Evolutionary conservation across 192 early-diverging fungal species (phyloP).

Genomic region (Backusella australiensis): DNA sequence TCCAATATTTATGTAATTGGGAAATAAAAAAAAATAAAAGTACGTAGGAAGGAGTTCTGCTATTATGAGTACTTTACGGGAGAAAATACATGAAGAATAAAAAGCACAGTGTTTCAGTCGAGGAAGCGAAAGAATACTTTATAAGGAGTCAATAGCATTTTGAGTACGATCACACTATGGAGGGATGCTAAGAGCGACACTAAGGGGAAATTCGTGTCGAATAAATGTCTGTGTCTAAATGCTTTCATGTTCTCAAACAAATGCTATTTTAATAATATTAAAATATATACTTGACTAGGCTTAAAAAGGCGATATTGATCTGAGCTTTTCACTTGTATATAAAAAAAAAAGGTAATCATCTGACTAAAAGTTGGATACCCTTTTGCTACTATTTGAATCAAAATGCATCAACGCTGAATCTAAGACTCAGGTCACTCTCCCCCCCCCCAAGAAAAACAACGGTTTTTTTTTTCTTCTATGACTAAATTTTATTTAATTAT

Average conservation of each 20-base stretch:
- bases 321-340: not conserved
- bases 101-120: not conserved
- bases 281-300: not conserved
- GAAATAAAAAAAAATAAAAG: not conserved
- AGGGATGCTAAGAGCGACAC: not conserved
- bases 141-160: not conserved
- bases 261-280: not conserved
- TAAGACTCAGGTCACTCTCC: not conserved
- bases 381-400: not conserved
- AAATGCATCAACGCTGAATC: not conserved
- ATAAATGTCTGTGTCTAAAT: not conserved
- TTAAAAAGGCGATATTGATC: conserved; percentile 2
- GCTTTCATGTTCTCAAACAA: not conserved
- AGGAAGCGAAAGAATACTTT: not conserved
- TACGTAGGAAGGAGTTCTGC: not conserved
- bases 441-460: not conserved
- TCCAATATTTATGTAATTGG: not conserved
- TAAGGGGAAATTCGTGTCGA: not conserved
- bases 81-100: not conserved
- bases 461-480: not conserved
- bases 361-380: not conserved
- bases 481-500: not conserved
- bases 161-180: not conserved
- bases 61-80: not conserved
- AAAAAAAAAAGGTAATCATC: not conserved